Percentiles rank a stretch among this genome's conserved stretches.
phyloP scores from a whole-genome alignment of 305 asterid species.

The Fraxinus angustifolia region DNA sequence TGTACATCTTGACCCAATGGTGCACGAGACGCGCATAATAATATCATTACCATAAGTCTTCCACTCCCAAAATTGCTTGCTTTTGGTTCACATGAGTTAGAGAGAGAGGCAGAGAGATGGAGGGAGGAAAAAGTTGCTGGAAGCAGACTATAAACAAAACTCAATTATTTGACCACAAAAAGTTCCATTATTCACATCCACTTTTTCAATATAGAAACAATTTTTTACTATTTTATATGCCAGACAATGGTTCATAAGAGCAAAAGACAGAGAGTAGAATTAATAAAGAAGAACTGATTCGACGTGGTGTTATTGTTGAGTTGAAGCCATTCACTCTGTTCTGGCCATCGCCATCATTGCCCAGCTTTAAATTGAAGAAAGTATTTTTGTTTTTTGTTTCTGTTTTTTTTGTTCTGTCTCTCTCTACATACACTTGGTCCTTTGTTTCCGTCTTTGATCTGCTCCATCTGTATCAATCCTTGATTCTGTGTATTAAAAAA shows the following conservation, averaged over 20 bases:
- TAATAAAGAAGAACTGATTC: slow-evolving; percentile 23
- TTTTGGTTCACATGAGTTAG: slow-evolving; percentile 20
- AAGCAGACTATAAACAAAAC: slow-evolving; percentile 31
- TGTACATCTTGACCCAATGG: background rate
- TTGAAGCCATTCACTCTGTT: slow-evolving; percentile 28
- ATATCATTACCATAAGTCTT: slow-evolving; percentile 30
- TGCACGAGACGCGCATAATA: slow-evolving; percentile 18
- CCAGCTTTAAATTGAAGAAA: slow-evolving; percentile 30
- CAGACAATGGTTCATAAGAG: background rate
- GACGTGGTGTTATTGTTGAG: slow-evolving; percentile 37
- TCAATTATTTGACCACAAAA: slow-evolving; percentile 37
- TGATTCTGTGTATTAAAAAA: slow-evolving; percentile 9
- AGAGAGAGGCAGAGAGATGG: background rate
- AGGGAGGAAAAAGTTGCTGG: background rate
- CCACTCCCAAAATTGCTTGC: slow-evolving; percentile 39
- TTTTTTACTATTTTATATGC: background rate
- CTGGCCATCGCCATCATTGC: slow-evolving; percentile 41
- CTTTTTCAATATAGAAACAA: slow-evolving; percentile 19
- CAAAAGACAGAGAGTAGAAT: slow-evolving; percentile 4
- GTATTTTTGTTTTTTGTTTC: slow-evolving; percentile 14
- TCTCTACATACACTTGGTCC: slow-evolving; percentile 17
- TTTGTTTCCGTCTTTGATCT: slow-evolving; percentile 23
- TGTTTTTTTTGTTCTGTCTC: slow-evolving; percentile 1
- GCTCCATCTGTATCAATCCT: slow-evolving; percentile 22
- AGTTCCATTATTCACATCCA: slow-evolving; percentile 34